A percentile compares a stretch with the other conserved stretches of the same genome.
Evolutionary conservation across 2,329 filamentous ascomycete genomes (phyloP).

Genomic region (Atkinsonella hypoxylon): DNA sequence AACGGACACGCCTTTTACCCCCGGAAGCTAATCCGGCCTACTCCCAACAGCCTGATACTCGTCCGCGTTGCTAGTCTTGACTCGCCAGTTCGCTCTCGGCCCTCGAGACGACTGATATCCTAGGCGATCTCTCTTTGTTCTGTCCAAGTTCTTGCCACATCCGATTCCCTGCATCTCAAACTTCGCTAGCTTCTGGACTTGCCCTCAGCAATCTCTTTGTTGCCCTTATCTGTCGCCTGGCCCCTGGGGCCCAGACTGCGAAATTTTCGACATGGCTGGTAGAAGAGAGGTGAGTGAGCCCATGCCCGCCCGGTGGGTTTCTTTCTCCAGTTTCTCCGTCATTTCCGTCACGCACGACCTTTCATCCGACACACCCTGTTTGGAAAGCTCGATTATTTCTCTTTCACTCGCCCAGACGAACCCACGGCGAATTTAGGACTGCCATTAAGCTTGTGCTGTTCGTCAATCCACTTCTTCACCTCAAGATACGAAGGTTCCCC

Average conservation of each 20-base stretch:
- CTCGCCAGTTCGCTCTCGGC: background rate
- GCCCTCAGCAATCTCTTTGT: background rate
- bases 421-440: background rate
- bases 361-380: background rate
- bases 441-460: background rate
- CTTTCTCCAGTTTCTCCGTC: background rate
- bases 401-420: background rate
- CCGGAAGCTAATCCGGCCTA: too few species aligned
- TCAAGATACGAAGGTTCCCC: background rate
- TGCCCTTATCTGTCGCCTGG: background rate
- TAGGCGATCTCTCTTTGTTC: background rate
- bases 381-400: background rate
- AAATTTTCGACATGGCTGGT: background rate
- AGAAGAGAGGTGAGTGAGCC: slow-evolving; percentile 8
- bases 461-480: background rate
- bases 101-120: background rate
- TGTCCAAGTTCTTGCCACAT: background rate
- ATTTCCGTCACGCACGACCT: background rate
- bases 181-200: background rate
- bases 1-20: background rate
- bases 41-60: background rate
- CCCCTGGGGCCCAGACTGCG: background rate
- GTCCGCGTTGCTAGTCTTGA: background rate
- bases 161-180: background rate
- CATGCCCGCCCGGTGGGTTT: background rate